phyloP scores from a whole-genome alignment of 257 asterid species.

The Solanum megistacrolobum region DNA sequence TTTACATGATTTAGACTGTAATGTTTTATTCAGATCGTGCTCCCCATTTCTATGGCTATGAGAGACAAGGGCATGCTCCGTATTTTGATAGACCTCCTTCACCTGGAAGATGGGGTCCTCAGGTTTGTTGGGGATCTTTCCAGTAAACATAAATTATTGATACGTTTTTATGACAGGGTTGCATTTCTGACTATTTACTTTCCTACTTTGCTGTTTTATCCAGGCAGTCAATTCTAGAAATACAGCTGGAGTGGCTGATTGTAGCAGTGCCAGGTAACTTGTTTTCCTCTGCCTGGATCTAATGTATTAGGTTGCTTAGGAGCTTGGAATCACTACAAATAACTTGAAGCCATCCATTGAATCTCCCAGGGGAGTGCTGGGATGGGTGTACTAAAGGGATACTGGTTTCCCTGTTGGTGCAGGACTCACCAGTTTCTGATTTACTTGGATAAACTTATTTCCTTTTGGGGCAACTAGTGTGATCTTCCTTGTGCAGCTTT shows the following conservation, averaged over 20 bases:
- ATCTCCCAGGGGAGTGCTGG: not conserved
- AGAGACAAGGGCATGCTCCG: slow-evolving; percentile 7
- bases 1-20: not conserved
- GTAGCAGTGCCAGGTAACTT: slow-evolving; percentile 2
- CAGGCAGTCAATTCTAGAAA: slow-evolving; percentile 1
- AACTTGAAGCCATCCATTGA: not conserved
- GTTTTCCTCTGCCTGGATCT: not conserved
- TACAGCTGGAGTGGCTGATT: slow-evolving; percentile 7
- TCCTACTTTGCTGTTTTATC: not conserved
- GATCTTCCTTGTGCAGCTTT: not conserved
- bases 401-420: not conserved
- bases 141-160: not conserved
- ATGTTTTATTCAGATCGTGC: not conserved
- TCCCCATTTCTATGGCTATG: slow-evolving; percentile 4
- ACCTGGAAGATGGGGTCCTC: slow-evolving; percentile 11
- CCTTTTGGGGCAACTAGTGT: not conserved
- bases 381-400: not conserved
- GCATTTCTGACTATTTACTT: not conserved
- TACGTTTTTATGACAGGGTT: not conserved
- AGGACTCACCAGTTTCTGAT: not conserved
- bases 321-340: not conserved
- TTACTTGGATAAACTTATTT: not conserved
- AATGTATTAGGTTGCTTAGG: not conserved
- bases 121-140: not conserved
- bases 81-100: slow-evolving; percentile 6